Evolutionary conservation across 2,329 filamentous ascomycete genomes (phyloP).

Genomic region (Cryphonectria radicalis): DNA sequence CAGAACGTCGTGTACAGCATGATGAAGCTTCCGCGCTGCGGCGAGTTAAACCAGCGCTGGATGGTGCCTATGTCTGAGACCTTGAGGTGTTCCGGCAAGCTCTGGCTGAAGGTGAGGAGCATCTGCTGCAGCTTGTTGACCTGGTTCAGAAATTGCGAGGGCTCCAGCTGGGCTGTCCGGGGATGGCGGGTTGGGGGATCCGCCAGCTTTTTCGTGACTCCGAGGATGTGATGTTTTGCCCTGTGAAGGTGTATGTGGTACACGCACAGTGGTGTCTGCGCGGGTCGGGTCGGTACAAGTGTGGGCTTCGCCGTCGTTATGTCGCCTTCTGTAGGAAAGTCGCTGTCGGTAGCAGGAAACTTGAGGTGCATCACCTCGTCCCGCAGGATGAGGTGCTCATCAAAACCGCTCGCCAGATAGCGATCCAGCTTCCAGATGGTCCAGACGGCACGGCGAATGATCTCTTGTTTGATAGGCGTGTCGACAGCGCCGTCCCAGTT

Average conservation of each 20-base stretch:
- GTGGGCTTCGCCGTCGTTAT: background rate
- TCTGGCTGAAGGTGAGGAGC: constrained; percentile 42
- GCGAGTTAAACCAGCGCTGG: constrained; percentile 37
- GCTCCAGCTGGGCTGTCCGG: constrained; percentile 36
- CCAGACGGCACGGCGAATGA: constrained; percentile 44
- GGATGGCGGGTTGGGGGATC: constrained; percentile 31
- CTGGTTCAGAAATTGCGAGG: constrained; percentile 44
- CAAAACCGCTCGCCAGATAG: constrained; percentile 45
- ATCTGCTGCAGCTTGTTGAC: constrained; percentile 44
- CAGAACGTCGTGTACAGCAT: constrained; percentile 44
- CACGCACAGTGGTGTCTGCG: constrained; percentile 35
- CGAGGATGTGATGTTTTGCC: constrained; percentile 43
- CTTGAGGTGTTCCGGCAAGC: constrained; percentile 40
- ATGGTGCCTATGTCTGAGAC: constrained; percentile 41
- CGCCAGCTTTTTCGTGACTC: constrained; percentile 30
- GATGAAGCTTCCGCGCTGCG: constrained; percentile 42
- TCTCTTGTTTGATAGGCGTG: constrained; percentile 43
- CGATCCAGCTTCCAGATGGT: constrained; percentile 45
- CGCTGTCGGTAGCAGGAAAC: constrained; percentile 42
- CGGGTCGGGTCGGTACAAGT: background rate
- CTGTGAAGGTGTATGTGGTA: constrained; percentile 43
- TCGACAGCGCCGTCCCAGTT: constrained; percentile 44
- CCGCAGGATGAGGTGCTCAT: constrained; percentile 45
- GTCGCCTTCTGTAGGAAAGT: constrained; percentile 36
- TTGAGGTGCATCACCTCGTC: constrained; percentile 45